Evolutionary conservation across 148 eudicot genomes (phyloP).

Genomic region (Silene uniflora): DNA sequence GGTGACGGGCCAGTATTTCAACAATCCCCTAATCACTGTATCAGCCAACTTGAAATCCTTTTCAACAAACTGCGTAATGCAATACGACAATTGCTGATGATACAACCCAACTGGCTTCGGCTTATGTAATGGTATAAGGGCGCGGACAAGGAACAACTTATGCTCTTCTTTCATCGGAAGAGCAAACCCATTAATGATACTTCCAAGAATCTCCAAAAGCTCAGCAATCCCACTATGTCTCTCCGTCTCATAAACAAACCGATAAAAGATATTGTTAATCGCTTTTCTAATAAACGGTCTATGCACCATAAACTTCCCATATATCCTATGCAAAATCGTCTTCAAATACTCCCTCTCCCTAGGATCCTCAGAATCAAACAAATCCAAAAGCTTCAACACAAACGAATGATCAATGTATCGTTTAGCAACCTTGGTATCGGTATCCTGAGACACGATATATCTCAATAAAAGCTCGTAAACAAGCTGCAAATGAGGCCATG

Average conservation of each 20-base stretch:
- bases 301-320: slow-evolving; percentile 72
- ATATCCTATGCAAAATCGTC: slow-evolving; percentile 60
- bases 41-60: slow-evolving; percentile 71
- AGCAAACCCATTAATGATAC: slow-evolving; percentile 80
- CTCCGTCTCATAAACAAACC: slow-evolving; percentile 70
- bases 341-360: slow-evolving; percentile 69
- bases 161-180: slow-evolving; percentile 93
- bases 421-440: slow-evolving; percentile 64
- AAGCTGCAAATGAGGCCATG: slow-evolving; percentile 74
- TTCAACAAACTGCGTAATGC: slow-evolving; percentile 76
- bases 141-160: slow-evolving; percentile 66
- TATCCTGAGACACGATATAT: slow-evolving; percentile 64
- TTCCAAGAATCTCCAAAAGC: slow-evolving; percentile 74
- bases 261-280: slow-evolving; percentile 56
- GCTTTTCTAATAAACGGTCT: slow-evolving; percentile 74
- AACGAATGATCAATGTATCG: slow-evolving; percentile 62
- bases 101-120: slow-evolving; percentile 59
- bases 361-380: slow-evolving; percentile 72
- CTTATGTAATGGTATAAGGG: slow-evolving; percentile 75
- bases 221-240: slow-evolving; percentile 71
- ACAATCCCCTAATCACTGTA: slow-evolving; percentile 61
- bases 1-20: slow-evolving; percentile 83
- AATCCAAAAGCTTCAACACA: slow-evolving; percentile 56
- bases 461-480: slow-evolving; percentile 65
- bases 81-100: slow-evolving; percentile 74